Percentiles rank a stretch among this genome's conserved stretches.
These are phyloP conservation scores for Lentinus polychrous DNA, from an alignment of 1,284 basidiomycete species.

Conservation along the genomic window DNA sequence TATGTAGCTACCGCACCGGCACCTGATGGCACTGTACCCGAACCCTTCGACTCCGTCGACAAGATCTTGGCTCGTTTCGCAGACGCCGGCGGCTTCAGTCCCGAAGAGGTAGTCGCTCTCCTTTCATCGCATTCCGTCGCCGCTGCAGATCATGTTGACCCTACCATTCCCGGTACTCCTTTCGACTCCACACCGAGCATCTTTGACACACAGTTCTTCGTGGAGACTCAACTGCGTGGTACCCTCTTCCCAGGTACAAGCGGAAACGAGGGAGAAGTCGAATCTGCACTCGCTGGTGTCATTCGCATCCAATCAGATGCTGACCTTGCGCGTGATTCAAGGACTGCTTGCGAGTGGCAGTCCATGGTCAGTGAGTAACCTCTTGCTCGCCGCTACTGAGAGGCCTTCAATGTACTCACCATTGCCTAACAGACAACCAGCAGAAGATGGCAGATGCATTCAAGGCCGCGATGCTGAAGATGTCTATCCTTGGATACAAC, in stretches of 20 bases:
- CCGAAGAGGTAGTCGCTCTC: conserved; percentile 21
- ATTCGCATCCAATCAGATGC: conserved; percentile 26
- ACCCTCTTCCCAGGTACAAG: conserved; percentile 23
- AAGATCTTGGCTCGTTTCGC: conserved; percentile 22
- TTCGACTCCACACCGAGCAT: conserved; percentile 22
- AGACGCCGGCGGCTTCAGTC: conserved; percentile 21
- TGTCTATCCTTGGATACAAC: conserved; percentile 5
- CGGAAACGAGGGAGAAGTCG: conserved; percentile 21
- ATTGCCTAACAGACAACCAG: conserved; percentile 6
- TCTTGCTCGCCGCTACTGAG: background rate
- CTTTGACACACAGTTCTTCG: conserved; percentile 23
- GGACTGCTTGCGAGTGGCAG: conserved; percentile 23
- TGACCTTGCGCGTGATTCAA: conserved; percentile 20
- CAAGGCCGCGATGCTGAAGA: conserved; percentile 8
- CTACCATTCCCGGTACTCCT: conserved; percentile 17
- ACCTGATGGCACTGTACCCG: conserved; percentile 21
- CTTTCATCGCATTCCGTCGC: conserved; percentile 24
- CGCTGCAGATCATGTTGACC: conserved; percentile 22
- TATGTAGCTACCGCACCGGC: conserved; percentile 13
- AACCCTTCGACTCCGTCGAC: conserved; percentile 24
- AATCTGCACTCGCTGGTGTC: conserved; percentile 22
- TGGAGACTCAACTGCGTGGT: conserved; percentile 22
- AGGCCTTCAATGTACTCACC: background rate
- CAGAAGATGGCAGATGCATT: conserved; percentile 5
- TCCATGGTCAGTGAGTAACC: conserved; percentile 15